Evolutionary conservation across 306 rosid species (phyloP).

Genomic region (Vigna radiata): DNA sequence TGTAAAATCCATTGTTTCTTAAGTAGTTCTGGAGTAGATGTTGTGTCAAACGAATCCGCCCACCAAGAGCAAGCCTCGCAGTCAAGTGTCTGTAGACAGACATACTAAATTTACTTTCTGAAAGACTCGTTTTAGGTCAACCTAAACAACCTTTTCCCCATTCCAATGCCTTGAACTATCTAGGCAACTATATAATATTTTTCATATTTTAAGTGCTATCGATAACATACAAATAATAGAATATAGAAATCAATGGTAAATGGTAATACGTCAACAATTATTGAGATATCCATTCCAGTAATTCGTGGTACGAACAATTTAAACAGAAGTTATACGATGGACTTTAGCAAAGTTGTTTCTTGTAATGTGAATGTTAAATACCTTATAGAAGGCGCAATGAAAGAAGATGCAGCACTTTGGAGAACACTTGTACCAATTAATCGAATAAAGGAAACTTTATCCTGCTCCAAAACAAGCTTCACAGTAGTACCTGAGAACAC

Average conservation of each 20-base stretch:
- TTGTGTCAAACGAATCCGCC: conserved; percentile 80
- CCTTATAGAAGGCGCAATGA: conserved; percentile 91
- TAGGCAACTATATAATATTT: neutral
- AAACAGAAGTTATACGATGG: neutral
- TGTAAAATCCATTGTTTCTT: conserved; percentile 85
- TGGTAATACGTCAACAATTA: no score
- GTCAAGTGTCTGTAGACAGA: conserved; percentile 71
- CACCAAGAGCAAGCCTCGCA: conserved; percentile 81
- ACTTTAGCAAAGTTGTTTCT: conserved; percentile 16
- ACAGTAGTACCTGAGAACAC: conserved; percentile 84
- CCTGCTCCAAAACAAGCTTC: conserved; percentile 87
- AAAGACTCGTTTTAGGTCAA: conserved; percentile 12
- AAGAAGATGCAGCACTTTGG: conserved; percentile 86
- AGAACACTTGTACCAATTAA: conserved; percentile 77
- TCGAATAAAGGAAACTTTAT: conserved; percentile 74
- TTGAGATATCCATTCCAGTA: neutral
- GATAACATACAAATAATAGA: neutral
- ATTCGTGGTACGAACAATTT: neutral
- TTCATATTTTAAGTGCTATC: conserved; percentile 9
- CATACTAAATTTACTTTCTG: conserved; percentile 11
- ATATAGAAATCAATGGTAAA: neutral
- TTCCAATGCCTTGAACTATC: neutral
- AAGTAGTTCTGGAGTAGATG: conserved; percentile 74
- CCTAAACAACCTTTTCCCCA: neutral
- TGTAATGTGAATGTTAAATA: conserved; percentile 40